Conservation (phyloP, 495 filamentous ascomycete species). For the Chlorociboria aeruginascens region DNA sequence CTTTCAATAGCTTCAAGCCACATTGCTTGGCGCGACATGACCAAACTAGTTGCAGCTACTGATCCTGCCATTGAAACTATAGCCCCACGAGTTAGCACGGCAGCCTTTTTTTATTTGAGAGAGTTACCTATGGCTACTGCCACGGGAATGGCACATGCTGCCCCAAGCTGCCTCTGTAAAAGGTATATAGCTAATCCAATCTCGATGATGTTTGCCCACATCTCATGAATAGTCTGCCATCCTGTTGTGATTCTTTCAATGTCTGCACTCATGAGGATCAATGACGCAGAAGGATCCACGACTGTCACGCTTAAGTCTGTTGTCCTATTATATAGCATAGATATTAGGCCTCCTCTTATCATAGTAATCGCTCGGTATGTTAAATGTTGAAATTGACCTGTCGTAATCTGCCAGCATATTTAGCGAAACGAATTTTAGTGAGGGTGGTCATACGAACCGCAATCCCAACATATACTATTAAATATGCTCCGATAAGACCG, state of each 20-base stretch:
- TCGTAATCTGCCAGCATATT: constrained; percentile 17
- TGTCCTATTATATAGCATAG: constrained; percentile 44
- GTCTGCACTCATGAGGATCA: constrained; percentile 41
- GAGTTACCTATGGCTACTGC: not conserved
- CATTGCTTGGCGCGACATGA: constrained; percentile 22
- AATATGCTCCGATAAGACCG: constrained; percentile 51
- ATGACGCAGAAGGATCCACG: constrained; percentile 36
- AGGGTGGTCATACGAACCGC: constrained; percentile 13
- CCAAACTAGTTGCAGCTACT: not conserved
- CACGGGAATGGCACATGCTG: constrained; percentile 14
- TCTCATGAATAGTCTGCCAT: constrained; percentile 39
- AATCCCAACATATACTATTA: constrained; percentile 48
- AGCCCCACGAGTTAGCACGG: constrained; percentile 18
- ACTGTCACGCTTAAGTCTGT: constrained; percentile 31
- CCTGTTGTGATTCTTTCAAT: constrained; percentile 12
- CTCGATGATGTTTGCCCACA: constrained; percentile 33
- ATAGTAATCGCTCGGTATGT: constrained; percentile 34
- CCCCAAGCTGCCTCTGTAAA: constrained; percentile 17
- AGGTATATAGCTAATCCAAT: constrained; percentile 19
- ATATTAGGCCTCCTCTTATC: constrained; percentile 42
- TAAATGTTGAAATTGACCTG: constrained; percentile 11
- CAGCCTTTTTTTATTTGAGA: constrained; percentile 4
- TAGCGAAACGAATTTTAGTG: constrained; percentile 20
- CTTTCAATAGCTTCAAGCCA: constrained; percentile 32
- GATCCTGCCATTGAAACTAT: constrained; percentile 31